phyloP scores from a whole-genome alignment of 495 filamentous ascomycete species.

The Annulohypoxylon stygium region DNA sequence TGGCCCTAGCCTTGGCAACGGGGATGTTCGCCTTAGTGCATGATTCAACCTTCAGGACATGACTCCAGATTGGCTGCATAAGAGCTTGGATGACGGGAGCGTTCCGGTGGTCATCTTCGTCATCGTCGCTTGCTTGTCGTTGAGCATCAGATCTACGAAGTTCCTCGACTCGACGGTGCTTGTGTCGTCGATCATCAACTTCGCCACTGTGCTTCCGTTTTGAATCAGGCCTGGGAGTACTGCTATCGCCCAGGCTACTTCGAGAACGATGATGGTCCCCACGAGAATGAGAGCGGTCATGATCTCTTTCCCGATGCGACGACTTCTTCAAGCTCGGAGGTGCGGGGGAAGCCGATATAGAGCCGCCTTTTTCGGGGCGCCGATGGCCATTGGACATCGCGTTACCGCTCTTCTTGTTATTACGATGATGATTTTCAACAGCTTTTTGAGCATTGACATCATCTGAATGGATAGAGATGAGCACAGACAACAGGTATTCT shows the following conservation, averaged over 20 bases:
- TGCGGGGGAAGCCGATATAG: slow-evolving; percentile 71
- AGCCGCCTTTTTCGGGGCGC: slow-evolving; percentile 63
- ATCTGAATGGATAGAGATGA: slow-evolving; percentile 81
- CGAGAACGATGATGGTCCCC: slow-evolving; percentile 64
- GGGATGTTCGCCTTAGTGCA: slow-evolving; percentile 60
- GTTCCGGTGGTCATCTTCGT: slow-evolving; percentile 59
- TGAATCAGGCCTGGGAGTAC: slow-evolving; percentile 58
- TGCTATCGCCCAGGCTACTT: slow-evolving; percentile 60
- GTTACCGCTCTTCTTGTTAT: slow-evolving; percentile 72
- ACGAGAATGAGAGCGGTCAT: slow-evolving; percentile 54
- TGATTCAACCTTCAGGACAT: slow-evolving; percentile 57
- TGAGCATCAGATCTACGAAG: slow-evolving; percentile 46
- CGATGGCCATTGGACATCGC: slow-evolving; percentile 63
- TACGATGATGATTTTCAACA: slow-evolving; percentile 90
- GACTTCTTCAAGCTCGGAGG: slow-evolving; percentile 60
- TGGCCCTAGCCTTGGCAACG: slow-evolving; percentile 60
- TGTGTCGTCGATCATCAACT: slow-evolving; percentile 52
- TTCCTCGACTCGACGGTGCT: slow-evolving; percentile 55
- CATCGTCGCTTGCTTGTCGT: slow-evolving; percentile 48
- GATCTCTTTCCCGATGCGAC: slow-evolving; percentile 57
- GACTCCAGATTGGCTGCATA: slow-evolving; percentile 59
- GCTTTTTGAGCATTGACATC: slow-evolving; percentile 79
- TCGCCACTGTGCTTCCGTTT: slow-evolving; percentile 61
- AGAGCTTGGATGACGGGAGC: slow-evolving; percentile 59
- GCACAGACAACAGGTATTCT: slow-evolving; percentile 91